A percentile compares a stretch with the other conserved stretches of the same genome.
phyloP scores from a whole-genome alignment of 805 yeast species.

The Zygosaccharomyces lentus region DNA sequence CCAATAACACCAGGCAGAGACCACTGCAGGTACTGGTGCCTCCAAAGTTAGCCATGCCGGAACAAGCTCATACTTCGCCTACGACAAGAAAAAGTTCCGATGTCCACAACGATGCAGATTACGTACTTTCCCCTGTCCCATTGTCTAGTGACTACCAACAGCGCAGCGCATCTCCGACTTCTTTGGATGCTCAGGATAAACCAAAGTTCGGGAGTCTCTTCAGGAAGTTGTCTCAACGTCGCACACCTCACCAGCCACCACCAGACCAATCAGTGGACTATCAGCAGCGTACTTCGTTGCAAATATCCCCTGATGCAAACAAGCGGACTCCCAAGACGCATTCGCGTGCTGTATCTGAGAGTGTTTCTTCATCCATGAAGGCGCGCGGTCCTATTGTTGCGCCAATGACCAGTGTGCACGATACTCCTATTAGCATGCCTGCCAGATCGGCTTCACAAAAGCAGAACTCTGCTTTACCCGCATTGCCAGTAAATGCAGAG shows the following conservation, averaged over 20 bases:
- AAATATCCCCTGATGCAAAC: slow-evolving; percentile 9
- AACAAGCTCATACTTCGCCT: slow-evolving; percentile 47
- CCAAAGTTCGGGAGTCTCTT: slow-evolving; percentile 34
- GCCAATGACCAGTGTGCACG: slow-evolving; percentile 1
- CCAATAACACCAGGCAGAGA: slow-evolving; percentile 9
- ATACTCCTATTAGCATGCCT: slow-evolving; percentile 17
- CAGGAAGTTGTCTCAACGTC: slow-evolving; percentile 35
- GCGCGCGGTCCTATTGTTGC: slow-evolving; percentile 21
- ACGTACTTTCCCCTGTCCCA: slow-evolving; percentile 35
- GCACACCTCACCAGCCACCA: slow-evolving; percentile 17
- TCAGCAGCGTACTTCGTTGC: slow-evolving; percentile 14
- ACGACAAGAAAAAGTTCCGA: slow-evolving; percentile 33
- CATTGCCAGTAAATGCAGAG: slow-evolving; percentile 36
- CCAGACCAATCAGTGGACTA: slow-evolving; percentile 14
- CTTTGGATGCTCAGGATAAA: slow-evolving; percentile 23
- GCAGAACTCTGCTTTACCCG: slow-evolving; percentile 30
- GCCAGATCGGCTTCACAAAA: slow-evolving; percentile 28
- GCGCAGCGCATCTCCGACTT: slow-evolving; percentile 24
- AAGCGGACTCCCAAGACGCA: slow-evolving; percentile 25
- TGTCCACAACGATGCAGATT: slow-evolving; percentile 22
- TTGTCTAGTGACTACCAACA: slow-evolving; percentile 33
- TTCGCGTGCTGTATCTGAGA: slow-evolving; percentile 40
- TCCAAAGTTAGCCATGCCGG: slow-evolving; percentile 45
- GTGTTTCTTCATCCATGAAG: slow-evolving; percentile 27
- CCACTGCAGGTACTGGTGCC: slow-evolving; percentile 30